A percentile compares a stretch with the other conserved stretches of the same genome.
Evolutionary conservation across 2,329 filamentous ascomycete genomes (phyloP).

Genomic region (Pseudocercospora cruenta): DNA sequence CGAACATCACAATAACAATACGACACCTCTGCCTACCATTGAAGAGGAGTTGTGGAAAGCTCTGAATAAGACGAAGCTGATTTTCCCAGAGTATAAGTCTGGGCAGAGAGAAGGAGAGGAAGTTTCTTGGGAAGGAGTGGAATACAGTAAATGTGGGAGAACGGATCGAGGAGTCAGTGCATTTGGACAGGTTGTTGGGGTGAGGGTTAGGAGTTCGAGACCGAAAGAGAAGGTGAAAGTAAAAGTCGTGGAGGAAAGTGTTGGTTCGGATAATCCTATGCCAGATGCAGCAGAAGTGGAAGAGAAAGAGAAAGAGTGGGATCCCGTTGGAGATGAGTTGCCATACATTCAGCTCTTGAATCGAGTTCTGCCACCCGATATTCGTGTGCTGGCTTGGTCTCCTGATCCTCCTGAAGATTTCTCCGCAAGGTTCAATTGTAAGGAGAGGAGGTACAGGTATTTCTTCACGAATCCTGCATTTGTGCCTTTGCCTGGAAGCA

Average conservation of each 20-base stretch:
- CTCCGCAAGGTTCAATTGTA: slow-evolving; percentile 89
- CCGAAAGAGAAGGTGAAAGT: slow-evolving; percentile 48
- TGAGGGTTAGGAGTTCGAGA: slow-evolving; percentile 78
- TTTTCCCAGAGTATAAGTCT: slow-evolving; percentile 63
- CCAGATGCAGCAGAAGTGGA: slow-evolving; percentile 24
- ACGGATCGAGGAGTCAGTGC: slow-evolving; percentile 94
- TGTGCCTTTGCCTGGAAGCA: slow-evolving; percentile 58
- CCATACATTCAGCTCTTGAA: slow-evolving; percentile 84
- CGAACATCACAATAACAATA: slow-evolving; percentile 77
- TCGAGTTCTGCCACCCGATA: slow-evolving; percentile 83
- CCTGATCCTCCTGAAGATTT: slow-evolving; percentile 78
- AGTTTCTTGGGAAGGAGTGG: slow-evolving; percentile 79
- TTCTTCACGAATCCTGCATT: slow-evolving; percentile 97
- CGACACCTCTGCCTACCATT: slow-evolving; percentile 73
- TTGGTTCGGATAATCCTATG: slow-evolving; percentile 8
- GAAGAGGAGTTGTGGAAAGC: slow-evolving; percentile 96
- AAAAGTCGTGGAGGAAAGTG: neutral
- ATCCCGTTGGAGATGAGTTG: slow-evolving; percentile 78
- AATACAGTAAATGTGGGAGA: slow-evolving; percentile 93
- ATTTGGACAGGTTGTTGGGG: slow-evolving; percentile 90
- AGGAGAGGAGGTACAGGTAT: slow-evolving; percentile 89
- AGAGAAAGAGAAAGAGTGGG: slow-evolving; percentile 47
- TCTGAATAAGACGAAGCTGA: slow-evolving; percentile 77
- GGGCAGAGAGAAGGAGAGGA: slow-evolving; percentile 48
- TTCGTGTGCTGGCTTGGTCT: slow-evolving; percentile 91